phyloP scores from a whole-genome alignment of 1,284 basidiomycete genomes.

The Ceratobasidium sp. region DNA sequence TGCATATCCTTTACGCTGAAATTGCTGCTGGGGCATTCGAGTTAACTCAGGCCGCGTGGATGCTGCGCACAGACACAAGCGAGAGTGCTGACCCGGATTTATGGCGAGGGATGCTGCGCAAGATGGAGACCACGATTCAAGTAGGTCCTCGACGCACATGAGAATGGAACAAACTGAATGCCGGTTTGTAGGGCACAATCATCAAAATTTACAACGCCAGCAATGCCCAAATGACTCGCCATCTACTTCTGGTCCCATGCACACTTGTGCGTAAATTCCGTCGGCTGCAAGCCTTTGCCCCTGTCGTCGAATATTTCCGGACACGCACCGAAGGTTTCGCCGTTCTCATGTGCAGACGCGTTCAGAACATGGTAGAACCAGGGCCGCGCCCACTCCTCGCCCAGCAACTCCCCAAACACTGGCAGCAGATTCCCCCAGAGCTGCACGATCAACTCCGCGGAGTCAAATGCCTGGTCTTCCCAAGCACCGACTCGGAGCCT shows the following conservation, averaged over 20 bases:
- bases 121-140: slow-evolving; percentile 24
- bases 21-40: slow-evolving; percentile 30
- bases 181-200: slow-evolving; percentile 11
- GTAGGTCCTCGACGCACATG: not conserved
- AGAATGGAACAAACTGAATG: not conserved
- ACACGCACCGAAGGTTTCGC: slow-evolving; percentile 9
- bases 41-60: slow-evolving; percentile 26
- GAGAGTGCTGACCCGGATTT: slow-evolving; percentile 8
- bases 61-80: slow-evolving; percentile 6
- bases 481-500: not conserved
- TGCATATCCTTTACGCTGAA: slow-evolving; percentile 20
- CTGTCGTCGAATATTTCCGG: slow-evolving; percentile 19
- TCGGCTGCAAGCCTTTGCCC: not conserved
- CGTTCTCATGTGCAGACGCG: slow-evolving; percentile 15
- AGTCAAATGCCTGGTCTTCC: slow-evolving; percentile 30
- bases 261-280: slow-evolving; percentile 31
- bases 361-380: not conserved
- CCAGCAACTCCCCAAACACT: slow-evolving; percentile 21
- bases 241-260: slow-evolving; percentile 20
- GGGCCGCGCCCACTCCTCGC: slow-evolving; percentile 18
- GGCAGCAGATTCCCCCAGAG: slow-evolving; percentile 34
- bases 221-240: slow-evolving; percentile 13
- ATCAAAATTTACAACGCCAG: slow-evolving; percentile 13
- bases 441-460: not conserved
- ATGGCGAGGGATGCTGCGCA: slow-evolving; percentile 22